Evolutionary conservation across 331 rosid genomes (phyloP), one percentile per base, ranked within the genome.

Genomic region (Phaseolus coccineus): DNA sequence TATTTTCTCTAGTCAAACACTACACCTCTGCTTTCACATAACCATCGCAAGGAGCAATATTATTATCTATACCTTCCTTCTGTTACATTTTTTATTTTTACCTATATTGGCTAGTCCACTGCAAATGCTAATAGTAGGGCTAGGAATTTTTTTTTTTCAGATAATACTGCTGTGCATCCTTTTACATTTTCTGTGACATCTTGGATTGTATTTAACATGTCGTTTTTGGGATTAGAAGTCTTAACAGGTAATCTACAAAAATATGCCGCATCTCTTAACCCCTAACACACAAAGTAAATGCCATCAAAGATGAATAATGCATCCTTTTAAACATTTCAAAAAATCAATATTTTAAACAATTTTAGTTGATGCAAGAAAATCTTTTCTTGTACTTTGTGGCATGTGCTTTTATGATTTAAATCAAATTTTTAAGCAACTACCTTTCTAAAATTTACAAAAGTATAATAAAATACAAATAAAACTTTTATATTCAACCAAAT

Each of bases 381-480:
- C 31, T 19, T 67, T 15, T 48, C 24, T 40, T 19, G 8, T 35
- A 35, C 35, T 68, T 56, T 27, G 25, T 68, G 50, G 28, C 25
- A 55, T 14, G 69, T 48, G 67, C 71, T 75, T 35, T 31, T 33
- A 66, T 66, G 42, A 44, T 73, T 73, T 33, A 57, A 74, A 67
- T 25, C 55, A 66, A 39, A 40, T 19, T 28, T 6, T 64, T 57
- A 33, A 78, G 59, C 84, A 74, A 70, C 68, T 19, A 78, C 22
- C 47, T 64, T 53, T 33, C 4, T 13, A 50, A 53, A 51, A 74
- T 61, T 52, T 56, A 62, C 24, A 75, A 76, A 57, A 37, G 48
- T 27, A 28, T 42, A 61, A 44, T 25, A 27, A 39, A 53, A 62
- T 37, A 52, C 46, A 51, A 56, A 25, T 70, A 35, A 42, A 24